A percentile compares a stretch with the other conserved stretches of the same genome.
Evolutionary conservation across 2,329 filamentous ascomycete species (phyloP).

Genomic region (Aspergillus clavatus): DNA sequence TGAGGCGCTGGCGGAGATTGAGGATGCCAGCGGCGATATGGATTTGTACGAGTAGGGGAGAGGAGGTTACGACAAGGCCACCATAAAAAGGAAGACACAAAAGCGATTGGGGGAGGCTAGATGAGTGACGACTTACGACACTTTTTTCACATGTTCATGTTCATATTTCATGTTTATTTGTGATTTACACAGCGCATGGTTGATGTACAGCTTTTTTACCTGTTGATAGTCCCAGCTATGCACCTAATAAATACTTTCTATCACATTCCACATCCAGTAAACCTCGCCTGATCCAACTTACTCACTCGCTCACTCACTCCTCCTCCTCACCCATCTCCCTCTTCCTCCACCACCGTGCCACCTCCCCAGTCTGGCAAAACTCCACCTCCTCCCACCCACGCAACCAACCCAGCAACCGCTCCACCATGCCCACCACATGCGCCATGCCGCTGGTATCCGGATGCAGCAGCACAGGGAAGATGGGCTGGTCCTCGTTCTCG

Average conservation of each 20-base stretch:
- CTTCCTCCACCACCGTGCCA: conserved; percentile 27
- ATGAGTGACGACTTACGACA: no score
- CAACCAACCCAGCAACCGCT: conserved; percentile 50
- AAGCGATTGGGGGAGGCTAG: no score
- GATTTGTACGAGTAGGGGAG: conserved; percentile 54
- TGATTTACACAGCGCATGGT: no score
- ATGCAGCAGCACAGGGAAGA: conserved; percentile 53
- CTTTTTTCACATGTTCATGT: no score
- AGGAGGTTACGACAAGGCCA: no score
- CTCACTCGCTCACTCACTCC: no score
- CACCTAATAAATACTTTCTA: no score
- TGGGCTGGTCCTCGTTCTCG: conserved; percentile 36
- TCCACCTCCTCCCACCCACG: conserved; percentile 34
- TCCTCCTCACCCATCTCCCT: no score
- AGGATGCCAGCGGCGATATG: conserved; percentile 53
- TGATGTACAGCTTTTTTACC: neutral
- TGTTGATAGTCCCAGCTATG: no score
- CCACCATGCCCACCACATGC: conserved; percentile 56
- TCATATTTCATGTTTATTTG: neutral
- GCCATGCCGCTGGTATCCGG: conserved; percentile 58
- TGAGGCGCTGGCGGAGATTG: conserved; percentile 67
- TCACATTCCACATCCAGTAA: no score
- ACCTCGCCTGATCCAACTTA: no score
- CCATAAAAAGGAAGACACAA: neutral
- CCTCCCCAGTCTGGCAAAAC: conserved; percentile 29